A percentile compares a stretch with the other conserved stretches of the same genome.
These are phyloP conservation scores for Phytopythium sindhum DNA, from an alignment of 352 stramenopile genomes.

Conservation along the genomic window DNA sequence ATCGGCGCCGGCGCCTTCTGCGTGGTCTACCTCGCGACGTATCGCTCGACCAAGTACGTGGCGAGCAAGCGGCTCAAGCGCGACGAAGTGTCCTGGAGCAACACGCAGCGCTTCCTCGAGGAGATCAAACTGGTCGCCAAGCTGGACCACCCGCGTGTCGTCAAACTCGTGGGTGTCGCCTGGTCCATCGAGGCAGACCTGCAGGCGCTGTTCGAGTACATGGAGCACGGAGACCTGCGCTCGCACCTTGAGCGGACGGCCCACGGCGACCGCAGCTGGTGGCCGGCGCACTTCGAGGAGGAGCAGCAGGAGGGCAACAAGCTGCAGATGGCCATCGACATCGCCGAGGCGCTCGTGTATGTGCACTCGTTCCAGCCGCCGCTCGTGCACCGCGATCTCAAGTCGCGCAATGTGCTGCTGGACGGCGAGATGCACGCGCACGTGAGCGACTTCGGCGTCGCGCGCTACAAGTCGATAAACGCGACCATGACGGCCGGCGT, in stretches of 20 bases:
- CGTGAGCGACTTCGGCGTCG: conserved; percentile 46
- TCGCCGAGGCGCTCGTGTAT: conserved; percentile 64
- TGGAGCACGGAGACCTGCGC: conserved; percentile 48
- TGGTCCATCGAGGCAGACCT: conserved; percentile 57
- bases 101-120: conserved; percentile 40
- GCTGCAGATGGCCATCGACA: conserved; percentile 47
- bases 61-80: conserved; percentile 48
- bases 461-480: conserved; percentile 30
- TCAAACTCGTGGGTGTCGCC: conserved; percentile 48
- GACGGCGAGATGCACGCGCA: conserved; percentile 26
- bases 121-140: conserved; percentile 55
- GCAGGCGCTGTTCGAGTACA: conserved; percentile 64
- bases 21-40: conserved; percentile 45
- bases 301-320: conserved; percentile 15
- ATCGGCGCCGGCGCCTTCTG: conserved; percentile 32
- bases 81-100: conserved; percentile 34
- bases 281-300: background rate
- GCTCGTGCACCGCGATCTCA: conserved; percentile 59
- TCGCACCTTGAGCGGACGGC: conserved; percentile 26
- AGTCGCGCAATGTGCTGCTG: conserved; percentile 55
- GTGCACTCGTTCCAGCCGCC: conserved; percentile 59
- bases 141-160: conserved; percentile 46
- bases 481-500: conserved; percentile 52
- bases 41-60: conserved; percentile 30
- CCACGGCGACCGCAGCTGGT: background rate